Base-by-base conservation (phyloP, 2,329 filamentous ascomycete genomes). In the Blastomyces parvus region DNA sequence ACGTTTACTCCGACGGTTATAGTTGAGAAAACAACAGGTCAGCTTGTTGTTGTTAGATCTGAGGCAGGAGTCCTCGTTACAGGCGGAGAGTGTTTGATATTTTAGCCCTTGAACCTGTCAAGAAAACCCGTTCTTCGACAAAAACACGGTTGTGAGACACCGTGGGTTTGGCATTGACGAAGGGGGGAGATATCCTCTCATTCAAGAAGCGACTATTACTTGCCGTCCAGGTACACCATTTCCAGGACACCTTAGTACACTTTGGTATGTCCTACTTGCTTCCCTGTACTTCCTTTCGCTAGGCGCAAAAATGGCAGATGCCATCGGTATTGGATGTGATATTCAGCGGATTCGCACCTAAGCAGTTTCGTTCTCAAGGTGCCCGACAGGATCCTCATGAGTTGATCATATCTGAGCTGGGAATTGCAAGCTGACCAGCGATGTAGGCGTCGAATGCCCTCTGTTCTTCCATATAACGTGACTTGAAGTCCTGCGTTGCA, bases 141-240 rank as follows among this genome's bases (percentile, higher is more conserved):
- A 58, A 61, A n/a, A 42, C 36, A 19, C 17, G 60, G 38, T 33
- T 59, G 66, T 67, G 65, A 67, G 66, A 68, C 64, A 65, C 65
- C 65, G 64, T 64, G 66, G 67, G 69, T 71, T 70, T 70, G 69
- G 70, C 66, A 71, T 66, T 66, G 67, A 64, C 17, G n/a, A 19
- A 60, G 62, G 8, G n/a, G 14, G 22, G 19, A 19, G 19, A 50
- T 27, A 30, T 52, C 27, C 42, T 58, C 17, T 46, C 19, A 46
- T 59, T 52, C 53, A 19, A 14, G 55, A 46, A 22, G 33, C 55
- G 27, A 17, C 25, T 11, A 17, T 60, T 59, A 19, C 36, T 60
- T 48, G 27, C 27, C 13, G 13, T 44, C 30, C n/a, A 59, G 3
- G 27, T 25, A 8, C 38, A 8, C 22, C 42, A n/a, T 22, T 19